These are phyloP conservation scores for Trypethelium eluteriae DNA, from an alignment of 495 filamentous ascomycete species.

Conservation along the genomic window DNA sequence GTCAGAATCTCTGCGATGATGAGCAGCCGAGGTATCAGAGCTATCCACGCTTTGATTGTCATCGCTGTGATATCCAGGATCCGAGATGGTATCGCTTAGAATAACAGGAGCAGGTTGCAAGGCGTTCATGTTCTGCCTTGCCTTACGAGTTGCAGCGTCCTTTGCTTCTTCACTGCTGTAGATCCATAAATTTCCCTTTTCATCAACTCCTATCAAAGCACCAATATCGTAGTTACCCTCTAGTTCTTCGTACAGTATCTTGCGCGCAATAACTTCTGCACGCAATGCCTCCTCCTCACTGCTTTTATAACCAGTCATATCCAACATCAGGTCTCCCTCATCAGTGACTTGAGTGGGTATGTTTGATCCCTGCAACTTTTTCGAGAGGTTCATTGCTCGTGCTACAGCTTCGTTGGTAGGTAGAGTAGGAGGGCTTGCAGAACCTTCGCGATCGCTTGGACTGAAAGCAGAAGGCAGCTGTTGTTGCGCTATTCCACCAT, in stretches of 20 bases:
- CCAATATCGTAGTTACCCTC: slow-evolving; percentile 96
- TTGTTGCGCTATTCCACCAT: neutral
- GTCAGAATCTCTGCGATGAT: slow-evolving; percentile 37
- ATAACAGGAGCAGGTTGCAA: slow-evolving; percentile 48
- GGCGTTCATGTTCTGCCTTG: slow-evolving; percentile 39
- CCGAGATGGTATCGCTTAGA: slow-evolving; percentile 70
- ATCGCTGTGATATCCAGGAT: slow-evolving; percentile 92
- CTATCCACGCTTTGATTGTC: slow-evolving; percentile 42
- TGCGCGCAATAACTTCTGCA: slow-evolving; percentile 88
- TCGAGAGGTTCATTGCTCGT: slow-evolving; percentile 76
- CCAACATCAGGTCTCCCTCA: slow-evolving; percentile 91
- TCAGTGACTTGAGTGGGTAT: slow-evolving; percentile 89
- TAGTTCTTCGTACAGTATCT: slow-evolving; percentile 87
- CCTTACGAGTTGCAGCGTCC: slow-evolving; percentile 54
- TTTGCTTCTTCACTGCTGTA: slow-evolving; percentile 97
- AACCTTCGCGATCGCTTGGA: slow-evolving; percentile 30
- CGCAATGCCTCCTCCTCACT: slow-evolving; percentile 84
- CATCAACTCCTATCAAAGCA: slow-evolving; percentile 87
- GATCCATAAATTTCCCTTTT: slow-evolving; percentile 95
- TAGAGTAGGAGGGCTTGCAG: slow-evolving; percentile 71
- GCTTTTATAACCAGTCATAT: slow-evolving; percentile 94
- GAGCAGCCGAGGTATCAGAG: slow-evolving; percentile 33
- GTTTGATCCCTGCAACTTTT: slow-evolving; percentile 79
- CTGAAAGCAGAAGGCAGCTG: neutral
- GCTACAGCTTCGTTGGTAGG: slow-evolving; percentile 67